A percentile compares a stretch with the other conserved stretches of the same genome.
Conservation (phyloP, 495 filamentous ascomycete genomes). For the Neurospora sp. region DNA sequence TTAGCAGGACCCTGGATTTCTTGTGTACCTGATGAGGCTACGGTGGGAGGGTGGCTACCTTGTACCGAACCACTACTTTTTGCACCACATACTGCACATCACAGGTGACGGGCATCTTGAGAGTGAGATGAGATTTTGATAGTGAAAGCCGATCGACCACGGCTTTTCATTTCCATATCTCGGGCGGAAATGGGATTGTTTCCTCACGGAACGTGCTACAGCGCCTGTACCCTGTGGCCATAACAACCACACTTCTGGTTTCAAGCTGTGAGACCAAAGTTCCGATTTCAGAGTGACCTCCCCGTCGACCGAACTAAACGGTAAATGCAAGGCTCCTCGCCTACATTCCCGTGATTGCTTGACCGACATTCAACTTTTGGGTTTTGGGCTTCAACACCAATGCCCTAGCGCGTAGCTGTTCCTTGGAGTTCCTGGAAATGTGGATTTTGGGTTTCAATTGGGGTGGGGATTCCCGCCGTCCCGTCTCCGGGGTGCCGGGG, state of each 20-base stretch:
- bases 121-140: neutral
- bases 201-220: neutral
- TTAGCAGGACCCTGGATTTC: neutral
- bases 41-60: neutral
- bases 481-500: neutral
- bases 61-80: neutral
- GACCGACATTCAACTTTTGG: neutral
- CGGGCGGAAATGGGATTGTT: neutral
- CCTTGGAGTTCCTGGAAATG: neutral
- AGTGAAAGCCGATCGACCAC: neutral
- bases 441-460: neutral
- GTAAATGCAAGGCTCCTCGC: neutral
- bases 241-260: neutral
- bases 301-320: neutral
- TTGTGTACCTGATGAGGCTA: neutral
- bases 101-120: neutral
- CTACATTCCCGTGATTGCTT: neutral
- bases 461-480: neutral
- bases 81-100: neutral
- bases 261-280: neutral
- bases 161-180: neutral
- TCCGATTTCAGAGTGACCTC: neutral
- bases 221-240: neutral
- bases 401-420: neutral
- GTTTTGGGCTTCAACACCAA: neutral